These are phyloP conservation scores for Acrodontium crateriforme DNA, from an alignment of 2,329 filamentous ascomycete species.

Conservation along the genomic window DNA sequence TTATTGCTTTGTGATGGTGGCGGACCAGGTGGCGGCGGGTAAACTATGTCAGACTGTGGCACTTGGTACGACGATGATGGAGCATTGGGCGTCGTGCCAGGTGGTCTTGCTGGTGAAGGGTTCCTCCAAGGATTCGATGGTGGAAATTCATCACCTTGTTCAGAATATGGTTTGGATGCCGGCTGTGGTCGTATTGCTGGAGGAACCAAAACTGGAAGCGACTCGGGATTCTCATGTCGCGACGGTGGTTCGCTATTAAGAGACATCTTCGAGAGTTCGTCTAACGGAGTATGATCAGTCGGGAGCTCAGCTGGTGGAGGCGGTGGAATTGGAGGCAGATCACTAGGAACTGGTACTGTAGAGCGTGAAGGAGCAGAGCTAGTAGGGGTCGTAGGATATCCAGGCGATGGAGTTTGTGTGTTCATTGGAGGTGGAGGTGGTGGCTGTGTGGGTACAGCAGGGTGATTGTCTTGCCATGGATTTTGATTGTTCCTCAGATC, in stretches of 20 bases:
- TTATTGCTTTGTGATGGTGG: constrained; percentile 21
- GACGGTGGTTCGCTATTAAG: constrained; percentile 14
- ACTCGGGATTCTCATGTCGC: constrained; percentile 11
- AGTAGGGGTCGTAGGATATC: no score
- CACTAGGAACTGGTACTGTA: constrained; percentile 13
- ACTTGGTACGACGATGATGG: constrained; percentile 1
- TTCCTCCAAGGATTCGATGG: constrained; percentile 11
- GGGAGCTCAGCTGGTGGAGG: constrained; percentile 27
- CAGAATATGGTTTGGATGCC: constrained; percentile 3
- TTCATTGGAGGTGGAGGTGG: constrained; percentile 10
- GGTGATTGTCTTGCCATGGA: constrained; percentile 24
- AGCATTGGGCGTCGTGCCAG: constrained; percentile 1
- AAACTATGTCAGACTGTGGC: no score
- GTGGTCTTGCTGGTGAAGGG: background rate
- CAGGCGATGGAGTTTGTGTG: constrained; percentile 11
- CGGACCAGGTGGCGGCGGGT: constrained; percentile 10
- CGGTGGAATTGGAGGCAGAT: constrained; percentile 21
- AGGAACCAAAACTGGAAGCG: constrained; percentile 11
- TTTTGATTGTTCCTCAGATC: constrained; percentile 24
- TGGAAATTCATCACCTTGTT: constrained; percentile 3
- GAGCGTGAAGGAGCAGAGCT: constrained; percentile 7
- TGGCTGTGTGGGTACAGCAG: constrained; percentile 2
- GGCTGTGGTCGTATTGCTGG: constrained; percentile 6
- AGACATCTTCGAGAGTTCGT: constrained; percentile 25
- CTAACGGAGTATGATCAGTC: constrained; percentile 26